Conservation (phyloP, 2,329 filamentous ascomycete species). For the Colletotrichum sp. region DNA sequence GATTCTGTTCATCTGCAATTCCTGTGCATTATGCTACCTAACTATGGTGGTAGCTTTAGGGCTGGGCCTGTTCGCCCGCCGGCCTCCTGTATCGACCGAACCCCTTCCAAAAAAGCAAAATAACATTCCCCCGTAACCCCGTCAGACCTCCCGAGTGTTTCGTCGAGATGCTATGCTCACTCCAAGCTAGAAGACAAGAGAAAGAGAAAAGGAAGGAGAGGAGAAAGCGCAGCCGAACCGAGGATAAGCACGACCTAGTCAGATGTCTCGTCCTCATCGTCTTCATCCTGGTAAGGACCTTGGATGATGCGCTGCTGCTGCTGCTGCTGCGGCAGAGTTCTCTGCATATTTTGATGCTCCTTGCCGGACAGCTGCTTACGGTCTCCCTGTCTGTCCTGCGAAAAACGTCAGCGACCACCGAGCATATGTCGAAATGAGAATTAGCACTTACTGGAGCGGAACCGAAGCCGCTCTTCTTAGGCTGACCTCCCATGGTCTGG, state of each 20-base stretch:
- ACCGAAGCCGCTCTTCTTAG: background rate
- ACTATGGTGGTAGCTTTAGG: background rate
- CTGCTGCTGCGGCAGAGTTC: background rate
- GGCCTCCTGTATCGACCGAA: background rate
- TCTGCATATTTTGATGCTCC: conserved; percentile 8
- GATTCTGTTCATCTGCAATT: background rate
- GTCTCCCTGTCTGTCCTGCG: background rate
- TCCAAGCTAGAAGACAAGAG: background rate
- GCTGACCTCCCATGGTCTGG: background rate
- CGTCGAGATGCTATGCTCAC: background rate
- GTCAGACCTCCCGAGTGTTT: background rate
- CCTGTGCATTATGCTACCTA: background rate
- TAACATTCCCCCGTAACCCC: background rate
- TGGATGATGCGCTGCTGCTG: background rate
- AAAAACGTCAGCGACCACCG: background rate
- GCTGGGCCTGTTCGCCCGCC: background rate
- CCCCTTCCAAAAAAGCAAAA: background rate
- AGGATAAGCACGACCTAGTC: background rate
- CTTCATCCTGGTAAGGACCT: background rate
- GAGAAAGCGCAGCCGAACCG: background rate
- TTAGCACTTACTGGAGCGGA: background rate
- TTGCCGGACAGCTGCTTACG: conserved; percentile 4
- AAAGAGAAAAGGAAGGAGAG: background rate
- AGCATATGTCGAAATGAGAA: background rate
- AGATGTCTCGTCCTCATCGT: background rate